Conservation (phyloP, 257 asterid genomes). For the Lithospermum erythrorhizon region DNA sequence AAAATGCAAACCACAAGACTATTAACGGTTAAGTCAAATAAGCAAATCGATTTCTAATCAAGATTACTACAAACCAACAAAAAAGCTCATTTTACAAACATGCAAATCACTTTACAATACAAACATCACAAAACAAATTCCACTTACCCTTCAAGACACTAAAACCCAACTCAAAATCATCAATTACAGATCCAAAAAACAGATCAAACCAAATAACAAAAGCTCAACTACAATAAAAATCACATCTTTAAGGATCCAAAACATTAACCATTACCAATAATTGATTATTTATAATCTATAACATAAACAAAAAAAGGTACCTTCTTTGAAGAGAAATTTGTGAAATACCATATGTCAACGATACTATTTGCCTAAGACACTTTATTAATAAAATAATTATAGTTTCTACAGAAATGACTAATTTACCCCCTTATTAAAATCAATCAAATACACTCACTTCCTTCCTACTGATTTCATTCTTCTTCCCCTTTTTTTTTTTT, state of each 20-base stretch:
- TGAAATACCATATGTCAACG: too few relatives aligned
- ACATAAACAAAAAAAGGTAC: background rate
- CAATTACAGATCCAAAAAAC: slow-evolving; percentile 16
- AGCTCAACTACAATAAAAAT: background rate
- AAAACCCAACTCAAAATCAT: slow-evolving; percentile 14
- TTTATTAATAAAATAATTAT: too few relatives aligned
- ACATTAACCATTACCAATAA: too few relatives aligned
- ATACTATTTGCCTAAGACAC: too few relatives aligned
- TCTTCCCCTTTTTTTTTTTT: too few relatives aligned
- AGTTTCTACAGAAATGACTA: too few relatives aligned
- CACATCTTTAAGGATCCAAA: background rate
- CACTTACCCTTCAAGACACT: slow-evolving; percentile 3
- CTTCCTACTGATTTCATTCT: too few relatives aligned
- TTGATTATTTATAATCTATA: too few relatives aligned
- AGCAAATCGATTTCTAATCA: slow-evolving; percentile 19
- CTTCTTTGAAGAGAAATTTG: too few relatives aligned
- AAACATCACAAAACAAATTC: slow-evolving; percentile 11
- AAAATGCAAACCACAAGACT: slow-evolving; percentile 21
- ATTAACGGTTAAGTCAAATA: background rate
- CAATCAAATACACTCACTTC: too few relatives aligned
- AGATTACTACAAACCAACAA: background rate
- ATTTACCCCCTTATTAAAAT: too few relatives aligned
- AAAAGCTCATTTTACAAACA: slow-evolving; percentile 9
- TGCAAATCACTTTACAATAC: slow-evolving; percentile 26
- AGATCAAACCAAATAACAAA: too few relatives aligned